Base-by-base conservation (phyloP, 1,139 yeast genomes). In the Candida smagusa region DNA sequence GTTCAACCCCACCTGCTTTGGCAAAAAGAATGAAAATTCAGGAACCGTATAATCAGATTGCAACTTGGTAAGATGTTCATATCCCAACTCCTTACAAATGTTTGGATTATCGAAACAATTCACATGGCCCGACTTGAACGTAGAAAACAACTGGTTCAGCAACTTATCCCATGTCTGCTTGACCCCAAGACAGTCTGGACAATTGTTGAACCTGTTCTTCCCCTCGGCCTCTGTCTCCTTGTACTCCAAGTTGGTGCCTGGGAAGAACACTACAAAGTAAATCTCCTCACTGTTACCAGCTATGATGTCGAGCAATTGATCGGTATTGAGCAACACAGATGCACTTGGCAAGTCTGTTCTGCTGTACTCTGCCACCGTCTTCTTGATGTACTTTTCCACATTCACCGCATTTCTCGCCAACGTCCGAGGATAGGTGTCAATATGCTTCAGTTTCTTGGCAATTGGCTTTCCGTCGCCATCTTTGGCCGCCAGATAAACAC, bases 211-310 rank as follows among this genome's bases (percentile, higher is more conserved):
- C 9, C 51, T 47, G 37, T 54, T 52, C 35, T 65, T 63, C n/a
- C 61, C 56, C n/a, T 62, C 55, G 2, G 48, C 46, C 29, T 70
- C 72, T 16, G 72, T 61, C 4, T 61, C 61, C 26, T 56, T 53
- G 54, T 72, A 63, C 36, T 72, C 66, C 25, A 70, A 53, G 34
- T 68, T 63, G 2, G 68, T 58, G 2, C 81, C 63, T 1, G 89
- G 87, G 75, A 83, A 83, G 44, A 84, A 79, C 13, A 84, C 72
- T 4, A 84, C 70, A 45, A 84, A 61, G 34, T 64, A 58, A 1
- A 89, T 85, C 19, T 59, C 58, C 3, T 60, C 54, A 3, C 55
- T 60, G 12, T 69, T 63, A 0, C 86, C 86, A 1, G 74, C 74
- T 9, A 76, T 59, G 6, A 72, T 53, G 21, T 62, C 56, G 36